Evolutionary conservation across 73 alveolate genomes (phyloP).

Genomic region (Tetrahymena borealis): DNA sequence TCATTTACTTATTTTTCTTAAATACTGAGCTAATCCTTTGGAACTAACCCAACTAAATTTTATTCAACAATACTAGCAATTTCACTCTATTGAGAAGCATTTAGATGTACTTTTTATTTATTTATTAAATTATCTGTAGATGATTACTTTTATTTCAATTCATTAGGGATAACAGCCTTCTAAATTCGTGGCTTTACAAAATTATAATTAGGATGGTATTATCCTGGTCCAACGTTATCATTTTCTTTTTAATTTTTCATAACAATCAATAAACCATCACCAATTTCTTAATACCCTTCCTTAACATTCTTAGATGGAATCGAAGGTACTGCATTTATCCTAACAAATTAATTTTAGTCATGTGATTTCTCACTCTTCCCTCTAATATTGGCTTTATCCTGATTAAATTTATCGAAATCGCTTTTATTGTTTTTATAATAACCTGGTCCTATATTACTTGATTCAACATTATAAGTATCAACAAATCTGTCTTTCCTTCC

Average conservation of each 20-base stretch:
- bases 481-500: not conserved
- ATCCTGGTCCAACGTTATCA: not conserved
- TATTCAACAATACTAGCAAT: not conserved
- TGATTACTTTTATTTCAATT: not conserved
- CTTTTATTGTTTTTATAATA: not conserved
- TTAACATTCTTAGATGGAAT: not conserved
- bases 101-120: not conserved
- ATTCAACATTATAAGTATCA: not conserved
- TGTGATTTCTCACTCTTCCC: not conserved
- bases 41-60: not conserved
- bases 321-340: not conserved
- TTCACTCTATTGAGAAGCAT: not conserved
- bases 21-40: not conserved
- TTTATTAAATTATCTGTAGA: not conserved
- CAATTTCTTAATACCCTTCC: not conserved
- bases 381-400: not conserved
- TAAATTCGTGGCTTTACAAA: not conserved
- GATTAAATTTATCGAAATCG: not conserved
- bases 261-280: not conserved
- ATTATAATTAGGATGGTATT: not conserved
- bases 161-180: not conserved
- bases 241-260: not conserved
- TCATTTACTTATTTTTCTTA: not conserved
- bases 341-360: not conserved
- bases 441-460: not conserved